These are phyloP conservation scores for Lasiodiplodia hormozganensis DNA, from an alignment of 2,329 filamentous ascomycete species.

Conservation along the genomic window DNA sequence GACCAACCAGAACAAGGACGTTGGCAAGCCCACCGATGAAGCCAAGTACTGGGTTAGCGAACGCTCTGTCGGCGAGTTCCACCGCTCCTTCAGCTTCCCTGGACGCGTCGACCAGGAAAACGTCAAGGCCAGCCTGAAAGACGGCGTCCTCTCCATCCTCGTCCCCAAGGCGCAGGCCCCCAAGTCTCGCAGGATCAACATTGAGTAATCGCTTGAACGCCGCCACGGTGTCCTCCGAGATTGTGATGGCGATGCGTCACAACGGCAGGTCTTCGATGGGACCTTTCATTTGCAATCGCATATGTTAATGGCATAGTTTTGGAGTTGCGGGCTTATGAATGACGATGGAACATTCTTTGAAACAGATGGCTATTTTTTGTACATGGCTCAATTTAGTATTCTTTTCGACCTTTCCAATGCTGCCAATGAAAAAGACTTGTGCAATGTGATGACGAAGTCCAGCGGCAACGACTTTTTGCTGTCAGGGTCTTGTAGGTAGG, in stretches of 20 bases:
- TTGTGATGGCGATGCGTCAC: background rate
- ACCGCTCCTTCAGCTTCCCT: conserved; percentile 66
- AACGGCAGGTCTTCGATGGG: background rate
- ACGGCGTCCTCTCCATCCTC: conserved; percentile 64
- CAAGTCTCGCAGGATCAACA: conserved; percentile 59
- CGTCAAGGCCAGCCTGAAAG: conserved; percentile 67
- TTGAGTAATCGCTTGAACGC: conserved; percentile 54
- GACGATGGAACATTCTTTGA: background rate
- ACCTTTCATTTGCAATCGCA: background rate
- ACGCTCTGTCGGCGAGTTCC: conserved; percentile 65
- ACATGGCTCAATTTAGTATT: background rate
- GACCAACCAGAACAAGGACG: conserved; percentile 46
- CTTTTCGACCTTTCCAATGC: background rate
- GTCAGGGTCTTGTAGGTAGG: background rate
- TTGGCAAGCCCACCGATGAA: conserved; percentile 47
- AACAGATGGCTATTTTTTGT: background rate
- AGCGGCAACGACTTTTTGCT: conserved; percentile 11
- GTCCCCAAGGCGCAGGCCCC: conserved; percentile 63
- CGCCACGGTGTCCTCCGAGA: background rate
- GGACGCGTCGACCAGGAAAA: conserved; percentile 63
- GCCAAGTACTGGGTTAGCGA: conserved; percentile 74
- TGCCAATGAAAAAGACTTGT: background rate
- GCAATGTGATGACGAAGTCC: background rate
- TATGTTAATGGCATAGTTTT: background rate
- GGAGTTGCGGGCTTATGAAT: conserved; percentile 1